Base-by-base conservation (phyloP, 2,329 filamentous ascomycete species). In the Aspergillus sp. region DNA sequence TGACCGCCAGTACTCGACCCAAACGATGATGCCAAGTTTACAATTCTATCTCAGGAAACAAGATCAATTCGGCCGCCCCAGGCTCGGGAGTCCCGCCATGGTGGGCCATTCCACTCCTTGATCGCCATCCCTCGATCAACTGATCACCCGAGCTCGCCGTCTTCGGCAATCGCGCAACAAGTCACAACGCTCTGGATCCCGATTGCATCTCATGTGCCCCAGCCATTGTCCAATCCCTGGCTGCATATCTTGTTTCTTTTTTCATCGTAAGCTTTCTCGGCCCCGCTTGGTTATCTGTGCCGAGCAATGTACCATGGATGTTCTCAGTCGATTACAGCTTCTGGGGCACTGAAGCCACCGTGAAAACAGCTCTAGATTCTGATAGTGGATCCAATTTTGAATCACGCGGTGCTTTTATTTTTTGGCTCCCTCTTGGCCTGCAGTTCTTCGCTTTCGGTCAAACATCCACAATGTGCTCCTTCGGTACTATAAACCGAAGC, bases 301-400 rank as follows among this genome's bases (percentile, higher is more conserved):
- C 19, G 43, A 46, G 12, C 44, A 39, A 39, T 42, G 49, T 54
- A 48, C 56, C 52, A 43, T 58, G 57, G 56, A 51, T 54, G 49
- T 41, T 58, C 49, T 40, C 49, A 39, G 38, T 39, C 39, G 30
- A 43, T 42, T 46, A 40, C 43, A 26, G 39, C 47, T 50, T 50
- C 49, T 57, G 48, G 55, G 47, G 50, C 50, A 46, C 52, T 52
- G 51, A 56, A 51, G 48, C 54, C 51, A 59, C 54, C 42, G 56
- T 55, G 52, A 57, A 52, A 53, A 45, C 51, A 55, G 39, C 47
- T 53, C 48, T 50, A 46, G 51, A 52, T 38, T 37, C n/a, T 39
- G 42, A 39, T 33, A 33, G 46, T 39, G 39, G 42, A 42, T 42
- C 47, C 45, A 53, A 29, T 38, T 49, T 47, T 34, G 51, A 42